Percentiles rank a stretch among this genome's conserved stretches.
phyloP scores from a whole-genome alignment of 352 stramenopile genomes.

The Globisporangium echinulatum region DNA sequence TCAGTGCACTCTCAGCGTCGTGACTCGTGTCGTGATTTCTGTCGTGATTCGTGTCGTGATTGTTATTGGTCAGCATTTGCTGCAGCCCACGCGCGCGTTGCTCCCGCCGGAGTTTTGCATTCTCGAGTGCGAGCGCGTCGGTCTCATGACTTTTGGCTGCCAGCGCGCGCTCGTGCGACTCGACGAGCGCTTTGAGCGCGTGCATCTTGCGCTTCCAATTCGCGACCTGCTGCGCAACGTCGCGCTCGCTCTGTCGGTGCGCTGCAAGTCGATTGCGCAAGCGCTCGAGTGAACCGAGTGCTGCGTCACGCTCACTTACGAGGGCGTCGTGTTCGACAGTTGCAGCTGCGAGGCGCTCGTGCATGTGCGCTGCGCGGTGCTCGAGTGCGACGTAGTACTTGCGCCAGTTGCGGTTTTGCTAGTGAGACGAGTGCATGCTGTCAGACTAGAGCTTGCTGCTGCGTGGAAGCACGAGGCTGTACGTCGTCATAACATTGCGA shows the following conservation, averaged over 20 bases:
- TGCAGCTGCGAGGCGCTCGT: conserved; percentile 28
- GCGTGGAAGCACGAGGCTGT: no score
- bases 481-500: conserved; percentile 4
- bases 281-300: conserved; percentile 16
- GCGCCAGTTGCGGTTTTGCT: conserved; percentile 68
- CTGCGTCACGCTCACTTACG: conserved; percentile 15
- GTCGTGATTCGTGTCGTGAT: background rate
- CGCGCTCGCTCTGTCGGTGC: conserved; percentile 19
- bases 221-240: conserved; percentile 27
- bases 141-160: conserved; percentile 24
- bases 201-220: conserved; percentile 52
- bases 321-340: conserved; percentile 30
- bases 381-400: conserved; percentile 68
- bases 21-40: background rate
- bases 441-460: no score
- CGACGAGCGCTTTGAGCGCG: conserved; percentile 39
- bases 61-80: conserved; percentile 14
- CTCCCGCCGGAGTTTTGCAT: conserved; percentile 22
- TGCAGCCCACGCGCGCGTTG: conserved; percentile 32
- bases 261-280: conserved; percentile 20
- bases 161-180: conserved; percentile 35
- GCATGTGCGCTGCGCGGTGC: conserved; percentile 21
- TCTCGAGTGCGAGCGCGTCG: conserved; percentile 19
- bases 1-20: conserved; percentile 7
- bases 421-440: background rate